Base-by-base conservation (phyloP, 768 basidiomycete genomes). In the Pulveroboletus sp. region DNA sequence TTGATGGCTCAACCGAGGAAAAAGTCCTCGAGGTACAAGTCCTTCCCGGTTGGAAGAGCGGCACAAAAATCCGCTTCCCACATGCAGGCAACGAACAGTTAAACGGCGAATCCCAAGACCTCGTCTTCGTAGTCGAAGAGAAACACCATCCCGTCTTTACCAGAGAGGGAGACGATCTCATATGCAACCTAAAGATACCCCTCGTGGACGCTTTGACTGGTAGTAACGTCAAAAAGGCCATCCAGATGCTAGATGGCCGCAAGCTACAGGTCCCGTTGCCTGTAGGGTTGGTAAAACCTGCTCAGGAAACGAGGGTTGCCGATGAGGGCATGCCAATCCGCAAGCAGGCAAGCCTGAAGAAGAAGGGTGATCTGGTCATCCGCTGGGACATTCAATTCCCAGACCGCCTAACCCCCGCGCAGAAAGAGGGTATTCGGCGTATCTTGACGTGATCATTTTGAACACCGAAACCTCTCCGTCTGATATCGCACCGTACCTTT, bases 111-210 rank as follows among this genome's bases (percentile, higher is more conserved):
- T 66, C 86, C 13, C 92, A 93, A 61, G 91, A 94, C 65, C 77
- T 99, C n/a, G 93, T 93, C 30, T 97, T 99, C 64, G 82, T 95
- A 41, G 82, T 96, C n/a, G 94, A 96, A 68, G 93, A 97, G 71
- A 97, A 95, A 70, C 84, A 86, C 8, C 90, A 98, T 67, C 68
- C 77, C 0, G 66, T 75, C 15, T 96, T 90, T 69, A 77, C 72
- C 51, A 78, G 94, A 21, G 83, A 88, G 8, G 91, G 86, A 30
- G 88, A 95, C 70, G 84, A 96, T 65, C 78, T 97, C 40, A 62
- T 78, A 39, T 77, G 77, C 50, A 74, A 65, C 17, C 48, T 87
- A 37, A 73, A 77, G 55, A 71, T 97, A 46, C 76, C 91, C 11
- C 79, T 97, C 1, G 82, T 92, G 21, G 91, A 96, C 30, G 93